Base-by-base conservation (phyloP, 495 filamentous ascomycete species). In the Penicillium ochrochloron region DNA sequence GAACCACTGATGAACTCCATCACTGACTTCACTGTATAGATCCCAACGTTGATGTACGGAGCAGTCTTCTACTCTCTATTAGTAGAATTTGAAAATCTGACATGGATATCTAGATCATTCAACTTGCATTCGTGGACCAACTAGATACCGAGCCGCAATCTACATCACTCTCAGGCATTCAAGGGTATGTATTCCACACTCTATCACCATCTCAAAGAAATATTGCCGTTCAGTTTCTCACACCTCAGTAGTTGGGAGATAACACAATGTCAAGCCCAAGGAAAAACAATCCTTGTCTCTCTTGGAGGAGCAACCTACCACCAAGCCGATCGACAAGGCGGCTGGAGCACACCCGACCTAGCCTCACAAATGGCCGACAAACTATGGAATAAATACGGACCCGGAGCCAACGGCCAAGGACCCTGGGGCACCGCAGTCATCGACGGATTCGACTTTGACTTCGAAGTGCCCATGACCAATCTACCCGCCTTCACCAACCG, bases 361-460 rank as follows among this genome's bases (percentile, higher is more conserved):
- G 59, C 59, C 3, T 14, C 35, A 9, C 12, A 41, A n/a, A 61
- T 51, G 46, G 59, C 59, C 19, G 42, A 61, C 23, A n/a, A 35
- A 15, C 35, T 61, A 6, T 61, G 59, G 59, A 25, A 61, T 5
- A 51, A 52, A 37, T 61, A 53, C 6, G 59, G 59, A 12, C 59
- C 59, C 19, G 48, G 59, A 11, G 33, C 31, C 6, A 37, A 31
- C 4, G 27, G 23, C 12, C 48, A 52, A 52, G 23, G 48, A 3
- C 48, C 48, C 25, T 52, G 29, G 6, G 48, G 42, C 8, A 41
- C 44, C 46, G 34, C 21, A 19, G 23, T 48, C 2, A 33, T 61
- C 10, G 39, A 61, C 10, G 59, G 59, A 5, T 61, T 61, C 33
- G 59, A 61, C 59, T 61, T 61, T 21, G 59, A 61, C 34, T 61